A percentile compares a stretch with the other conserved stretches of the same genome.
phyloP scores from a whole-genome alignment of 2,329 filamentous ascomycete genomes.

The Ophiostoma australiae region DNA sequence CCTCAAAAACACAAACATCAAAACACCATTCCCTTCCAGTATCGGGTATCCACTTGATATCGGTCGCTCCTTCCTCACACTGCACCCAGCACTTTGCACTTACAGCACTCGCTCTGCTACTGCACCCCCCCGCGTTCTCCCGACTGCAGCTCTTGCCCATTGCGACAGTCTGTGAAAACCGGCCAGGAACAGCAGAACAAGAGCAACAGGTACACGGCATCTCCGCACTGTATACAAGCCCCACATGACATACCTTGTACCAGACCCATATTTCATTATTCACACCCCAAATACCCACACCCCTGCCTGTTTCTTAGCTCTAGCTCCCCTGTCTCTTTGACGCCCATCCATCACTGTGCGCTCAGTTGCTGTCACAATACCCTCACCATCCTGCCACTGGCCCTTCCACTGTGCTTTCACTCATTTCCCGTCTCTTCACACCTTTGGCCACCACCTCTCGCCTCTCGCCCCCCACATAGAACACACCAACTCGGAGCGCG shows the following conservation, averaged over 20 bases:
- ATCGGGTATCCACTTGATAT: background rate
- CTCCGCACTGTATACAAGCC: constrained; percentile 7
- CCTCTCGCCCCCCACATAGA: constrained; percentile 24
- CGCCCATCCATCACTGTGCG: background rate
- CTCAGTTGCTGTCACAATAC: background rate
- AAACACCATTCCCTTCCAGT: constrained; percentile 20
- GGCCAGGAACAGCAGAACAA: constrained; percentile 9
- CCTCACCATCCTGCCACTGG: constrained; percentile 2
- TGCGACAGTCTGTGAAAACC: background rate
- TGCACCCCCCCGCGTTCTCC: constrained; percentile 26
- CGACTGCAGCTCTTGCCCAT: constrained; percentile 18
- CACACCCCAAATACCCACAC: constrained; percentile 9
- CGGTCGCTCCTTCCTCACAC: constrained; percentile 15
- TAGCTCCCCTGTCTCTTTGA: constrained; percentile 19
- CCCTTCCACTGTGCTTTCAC: background rate
- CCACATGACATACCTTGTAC: background rate
- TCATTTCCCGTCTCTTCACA: constrained; percentile 23
- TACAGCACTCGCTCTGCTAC: constrained; percentile 7
- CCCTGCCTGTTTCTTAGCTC: background rate
- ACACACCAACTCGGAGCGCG: constrained; percentile 23
- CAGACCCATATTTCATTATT: constrained; percentile 4
- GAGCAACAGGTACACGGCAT: background rate
- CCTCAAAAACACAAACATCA: constrained; percentile 21
- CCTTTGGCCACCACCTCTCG: constrained; percentile 20
- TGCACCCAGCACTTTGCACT: background rate